A percentile compares a stretch with the other conserved stretches of the same genome.
Conservation (phyloP, 805 yeast genomes). For the Ogataea zsoltii region DNA sequence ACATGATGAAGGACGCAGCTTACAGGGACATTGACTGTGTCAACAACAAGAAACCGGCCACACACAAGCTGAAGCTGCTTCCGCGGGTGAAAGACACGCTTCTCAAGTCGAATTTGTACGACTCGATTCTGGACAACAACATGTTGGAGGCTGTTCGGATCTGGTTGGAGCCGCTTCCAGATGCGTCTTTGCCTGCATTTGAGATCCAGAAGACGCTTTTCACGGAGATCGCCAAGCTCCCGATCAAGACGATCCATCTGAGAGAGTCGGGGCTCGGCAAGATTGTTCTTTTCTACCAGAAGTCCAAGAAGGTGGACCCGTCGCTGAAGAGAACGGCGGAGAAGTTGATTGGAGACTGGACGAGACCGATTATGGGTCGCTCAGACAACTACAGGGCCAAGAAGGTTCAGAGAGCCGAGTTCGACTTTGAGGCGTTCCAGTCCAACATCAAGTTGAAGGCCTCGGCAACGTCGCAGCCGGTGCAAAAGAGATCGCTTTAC, state of each 20-base stretch:
- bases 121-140: constrained; percentile 91
- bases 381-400: constrained; percentile 93
- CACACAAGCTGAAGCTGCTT: constrained; percentile 74
- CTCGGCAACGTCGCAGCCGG: constrained; percentile 30
- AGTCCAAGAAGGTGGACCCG: constrained; percentile 86
- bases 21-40: constrained; percentile 63
- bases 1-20: constrained; percentile 87
- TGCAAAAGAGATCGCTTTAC: constrained; percentile 60
- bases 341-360: constrained; percentile 93
- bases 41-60: constrained; percentile 66
- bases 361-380: constrained; percentile 95
- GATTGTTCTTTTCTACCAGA: constrained; percentile 88
- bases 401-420: constrained; percentile 65
- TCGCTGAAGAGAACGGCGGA: constrained; percentile 86
- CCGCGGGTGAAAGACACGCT: constrained; percentile 76
- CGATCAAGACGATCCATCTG: constrained; percentile 93
- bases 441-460: constrained; percentile 39
- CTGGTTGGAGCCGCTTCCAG: constrained; percentile 98
- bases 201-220: constrained; percentile 91
- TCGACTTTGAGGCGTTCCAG: constrained; percentile 58
- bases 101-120: constrained; percentile 82
- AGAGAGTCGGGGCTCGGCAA: constrained; percentile 95
- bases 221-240: constrained; percentile 69
- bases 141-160: constrained; percentile 88
- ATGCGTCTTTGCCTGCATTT: constrained; percentile 96